Evolutionary conservation across 1,284 basidiomycete species (phyloP), one percentile per base, ranked within the genome.

Genomic region (Pulveroboletus sp.): DNA sequence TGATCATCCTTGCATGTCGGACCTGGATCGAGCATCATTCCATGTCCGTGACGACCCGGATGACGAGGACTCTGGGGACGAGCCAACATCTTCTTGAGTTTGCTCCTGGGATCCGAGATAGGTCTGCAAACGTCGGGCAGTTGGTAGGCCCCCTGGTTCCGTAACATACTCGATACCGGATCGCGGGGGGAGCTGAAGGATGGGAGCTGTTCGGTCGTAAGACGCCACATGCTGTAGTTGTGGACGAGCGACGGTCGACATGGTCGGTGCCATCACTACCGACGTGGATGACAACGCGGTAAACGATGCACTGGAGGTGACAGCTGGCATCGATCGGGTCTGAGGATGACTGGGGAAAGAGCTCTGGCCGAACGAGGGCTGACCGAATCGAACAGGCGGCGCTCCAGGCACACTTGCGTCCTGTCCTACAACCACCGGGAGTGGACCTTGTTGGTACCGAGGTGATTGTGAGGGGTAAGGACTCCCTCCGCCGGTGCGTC

Each of bases 391-490:
- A 51, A 49, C 43, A 9, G 44, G 2, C 14, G 53, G 38, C 18
- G 57, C 62, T 25, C 44, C 62, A 8, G 55, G 49, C 1, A n/a
- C 20, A n/a, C 9, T 24, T 0, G 49, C 2, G 12, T 72, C 70
- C 36, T 59, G 69, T 36, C 46, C 57, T 0, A 31, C 14, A 22
- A 51, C 47, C 11, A 24, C 33, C 15, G 68, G 61, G 31, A 70
- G 60, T 3, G 61, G 40, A 11, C 29, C 56, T 39, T 71, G 68
- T 9, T 58, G 64, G 42, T 71, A 62, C 15, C 64, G 65, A 20
- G 69, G 70, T 8, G 68, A 68, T 10, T 72, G 64, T 22, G 67
- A 61, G 17, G 70, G 68, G 49, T 72, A 74, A 6, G 71, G 70
- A 20, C 57, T 61, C 8, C 61, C 62, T 5, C 47, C 56, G 15